These are phyloP conservation scores for Ophiostoma ulmi DNA, from an alignment of 2,329 filamentous ascomycete species.

Conservation along the genomic window DNA sequence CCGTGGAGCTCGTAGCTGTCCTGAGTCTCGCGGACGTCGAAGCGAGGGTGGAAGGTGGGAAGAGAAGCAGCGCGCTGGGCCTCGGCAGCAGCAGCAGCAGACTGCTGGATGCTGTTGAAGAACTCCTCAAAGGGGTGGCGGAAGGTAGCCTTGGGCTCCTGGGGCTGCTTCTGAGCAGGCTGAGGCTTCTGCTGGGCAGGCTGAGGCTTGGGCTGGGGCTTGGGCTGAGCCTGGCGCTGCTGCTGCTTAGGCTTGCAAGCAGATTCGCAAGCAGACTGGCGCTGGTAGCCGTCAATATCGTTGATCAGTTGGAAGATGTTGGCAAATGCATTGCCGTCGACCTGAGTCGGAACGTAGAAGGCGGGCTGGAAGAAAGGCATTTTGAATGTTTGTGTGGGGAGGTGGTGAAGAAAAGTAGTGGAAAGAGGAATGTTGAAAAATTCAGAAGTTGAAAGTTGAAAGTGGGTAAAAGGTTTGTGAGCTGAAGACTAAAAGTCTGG, in stretches of 20 bases:
- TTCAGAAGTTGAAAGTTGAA: not conserved
- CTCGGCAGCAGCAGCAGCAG: not conserved
- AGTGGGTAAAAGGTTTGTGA: not conserved
- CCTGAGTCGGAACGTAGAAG: constrained; percentile 30
- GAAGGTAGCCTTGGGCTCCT: not conserved
- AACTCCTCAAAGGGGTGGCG: constrained; percentile 8
- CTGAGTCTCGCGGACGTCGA: constrained; percentile 69
- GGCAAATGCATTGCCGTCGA: constrained; percentile 28
- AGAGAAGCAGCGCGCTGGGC: constrained; percentile 33
- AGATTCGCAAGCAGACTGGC: constrained; percentile 32
- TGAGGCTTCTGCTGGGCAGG: not conserved
- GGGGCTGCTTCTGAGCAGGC: not conserved
- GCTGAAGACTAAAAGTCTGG: not conserved
- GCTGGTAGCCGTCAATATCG: constrained; percentile 53
- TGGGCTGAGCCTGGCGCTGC: constrained; percentile 24
- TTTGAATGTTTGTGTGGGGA: not conserved
- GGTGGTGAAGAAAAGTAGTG: not conserved
- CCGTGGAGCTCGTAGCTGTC: constrained; percentile 70
- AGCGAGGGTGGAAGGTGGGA: constrained; percentile 62
- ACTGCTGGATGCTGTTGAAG: constrained; percentile 3
- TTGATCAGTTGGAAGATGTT: constrained; percentile 59
- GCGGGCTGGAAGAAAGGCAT: constrained; percentile 49
- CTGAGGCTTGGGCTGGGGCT: constrained; percentile 15
- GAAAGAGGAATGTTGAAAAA: not conserved
- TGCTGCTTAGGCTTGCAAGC: constrained; percentile 21